phyloP scores from a whole-genome alignment of 192 early-diverging fungal species.

The Dissophora ornata region DNA sequence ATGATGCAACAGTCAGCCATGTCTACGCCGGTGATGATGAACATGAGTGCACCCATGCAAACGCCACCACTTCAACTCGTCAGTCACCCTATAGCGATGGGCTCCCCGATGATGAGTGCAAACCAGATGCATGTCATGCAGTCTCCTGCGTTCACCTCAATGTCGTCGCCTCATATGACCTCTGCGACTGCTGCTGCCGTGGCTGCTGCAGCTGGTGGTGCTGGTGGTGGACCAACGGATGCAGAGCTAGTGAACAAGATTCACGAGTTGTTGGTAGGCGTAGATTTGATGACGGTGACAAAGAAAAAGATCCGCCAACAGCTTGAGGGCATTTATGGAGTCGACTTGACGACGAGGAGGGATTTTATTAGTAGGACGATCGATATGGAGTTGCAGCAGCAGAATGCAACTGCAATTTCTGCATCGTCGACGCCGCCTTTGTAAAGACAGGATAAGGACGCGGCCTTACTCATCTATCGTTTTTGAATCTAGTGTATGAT shows the following conservation, averaged over 20 bases:
- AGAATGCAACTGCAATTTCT: background rate
- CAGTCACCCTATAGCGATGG: conserved; percentile 7
- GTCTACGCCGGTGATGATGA: background rate
- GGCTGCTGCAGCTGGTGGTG: background rate
- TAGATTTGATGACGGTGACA: conserved; percentile 80
- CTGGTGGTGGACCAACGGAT: conserved; percentile 69
- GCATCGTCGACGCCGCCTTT: conserved; percentile 1
- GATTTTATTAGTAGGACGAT: conserved; percentile 81
- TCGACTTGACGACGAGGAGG: conserved; percentile 71
- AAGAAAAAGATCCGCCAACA: conserved; percentile 86
- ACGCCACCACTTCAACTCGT: conserved; percentile 1
- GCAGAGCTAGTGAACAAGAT: conserved; percentile 81
- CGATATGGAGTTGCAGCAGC: conserved; percentile 59
- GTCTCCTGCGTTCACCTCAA: conserved; percentile 1
- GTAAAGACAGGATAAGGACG: no score
- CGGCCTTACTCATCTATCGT: no score
- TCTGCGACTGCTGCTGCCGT: background rate
- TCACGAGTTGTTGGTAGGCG: conserved; percentile 72
- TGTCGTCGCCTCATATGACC: conserved; percentile 1
- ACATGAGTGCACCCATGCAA: conserved; percentile 3
- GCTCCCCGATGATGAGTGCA: conserved; percentile 15
- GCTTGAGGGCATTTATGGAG: conserved; percentile 70
- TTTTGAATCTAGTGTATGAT: no score
- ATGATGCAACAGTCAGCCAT: conserved; percentile 1
- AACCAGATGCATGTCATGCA: conserved; percentile 22